phyloP scores from a whole-genome alignment of 768 basidiomycete species.

The Tulasnella sp. region DNA sequence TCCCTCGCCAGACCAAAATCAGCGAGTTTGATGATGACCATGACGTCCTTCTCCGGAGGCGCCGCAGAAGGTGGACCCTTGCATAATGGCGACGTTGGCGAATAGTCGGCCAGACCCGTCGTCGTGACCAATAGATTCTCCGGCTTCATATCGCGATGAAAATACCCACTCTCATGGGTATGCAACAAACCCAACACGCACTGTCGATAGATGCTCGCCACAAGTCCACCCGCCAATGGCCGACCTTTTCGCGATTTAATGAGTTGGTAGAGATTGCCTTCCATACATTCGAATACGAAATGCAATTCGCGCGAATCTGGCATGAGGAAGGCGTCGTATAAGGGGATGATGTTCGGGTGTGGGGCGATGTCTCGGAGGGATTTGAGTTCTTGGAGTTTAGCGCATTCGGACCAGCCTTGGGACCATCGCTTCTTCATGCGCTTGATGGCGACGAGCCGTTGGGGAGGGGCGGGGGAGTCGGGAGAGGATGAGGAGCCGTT shows the following conservation, averaged over 20 bases:
- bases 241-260: slow-evolving; percentile 94
- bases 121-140: slow-evolving; percentile 98
- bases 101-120: slow-evolving; percentile 88
- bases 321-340: slow-evolving; percentile 98
- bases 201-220: slow-evolving; percentile 90
- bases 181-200: slow-evolving; percentile 84
- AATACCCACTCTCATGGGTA: slow-evolving; percentile 86
- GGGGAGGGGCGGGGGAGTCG: slow-evolving; percentile 80
- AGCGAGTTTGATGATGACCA: slow-evolving; percentile 93
- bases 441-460: slow-evolving; percentile 92
- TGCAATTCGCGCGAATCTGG: slow-evolving; percentile 93
- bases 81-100: slow-evolving; percentile 53
- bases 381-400: slow-evolving; percentile 91
- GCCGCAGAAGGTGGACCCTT: slow-evolving; percentile 43
- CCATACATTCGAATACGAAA: slow-evolving; percentile 99
- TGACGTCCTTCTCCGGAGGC: slow-evolving; percentile 82
- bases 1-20: slow-evolving; percentile 96
- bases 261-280: slow-evolving; percentile 98
- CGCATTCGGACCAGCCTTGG: slow-evolving; percentile 97
- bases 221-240: slow-evolving; percentile 90
- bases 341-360: slow-evolving; percentile 94
- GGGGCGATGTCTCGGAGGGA: slow-evolving; percentile 89
- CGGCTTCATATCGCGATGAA: slow-evolving; percentile 99
- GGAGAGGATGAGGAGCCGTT: neutral
- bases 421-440: slow-evolving; percentile 98